phyloP scores from a whole-genome alignment of 2,329 filamentous ascomycete species.

The Cladosporium colombiae region DNA sequence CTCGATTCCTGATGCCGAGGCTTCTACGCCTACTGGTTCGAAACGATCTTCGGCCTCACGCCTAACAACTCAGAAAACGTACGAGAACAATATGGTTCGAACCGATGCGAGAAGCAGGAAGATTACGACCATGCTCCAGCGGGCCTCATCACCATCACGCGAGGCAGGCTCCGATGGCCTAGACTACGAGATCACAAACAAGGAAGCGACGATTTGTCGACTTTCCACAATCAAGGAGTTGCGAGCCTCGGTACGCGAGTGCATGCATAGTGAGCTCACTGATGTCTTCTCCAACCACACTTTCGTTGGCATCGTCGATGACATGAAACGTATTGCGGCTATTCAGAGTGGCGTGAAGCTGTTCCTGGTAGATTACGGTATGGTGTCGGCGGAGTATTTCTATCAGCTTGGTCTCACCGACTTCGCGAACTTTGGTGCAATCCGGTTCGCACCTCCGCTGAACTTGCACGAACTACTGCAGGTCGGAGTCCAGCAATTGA shows the following conservation, averaged over 20 bases:
- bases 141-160: constrained; percentile 40
- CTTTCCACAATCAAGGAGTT: constrained; percentile 85
- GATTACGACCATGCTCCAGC: constrained; percentile 81
- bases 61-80: constrained; percentile 53
- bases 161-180: constrained; percentile 49
- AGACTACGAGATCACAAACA: constrained; percentile 72
- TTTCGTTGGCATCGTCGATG: constrained; percentile 91
- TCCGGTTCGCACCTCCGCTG: constrained; percentile 77
- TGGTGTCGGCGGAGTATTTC: constrained; percentile 82
- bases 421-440: constrained; percentile 89
- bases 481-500: constrained; percentile 72
- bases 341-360: constrained; percentile 92
- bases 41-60: constrained; percentile 29
- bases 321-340: constrained; percentile 80
- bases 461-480: constrained; percentile 68
- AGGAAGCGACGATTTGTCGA: constrained; percentile 68
- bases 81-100: constrained; percentile 85
- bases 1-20: constrained; percentile 34
- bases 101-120: constrained; percentile 88
- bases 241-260: constrained; percentile 74
- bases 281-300: constrained; percentile 86
- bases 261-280: constrained; percentile 81
- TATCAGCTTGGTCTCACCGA: constrained; percentile 94
- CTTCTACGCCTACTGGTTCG: constrained; percentile 31
- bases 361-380: constrained; percentile 89